Conservation (phyloP, 805 yeast genomes). For the Hyphopichia homilentoma region DNA sequence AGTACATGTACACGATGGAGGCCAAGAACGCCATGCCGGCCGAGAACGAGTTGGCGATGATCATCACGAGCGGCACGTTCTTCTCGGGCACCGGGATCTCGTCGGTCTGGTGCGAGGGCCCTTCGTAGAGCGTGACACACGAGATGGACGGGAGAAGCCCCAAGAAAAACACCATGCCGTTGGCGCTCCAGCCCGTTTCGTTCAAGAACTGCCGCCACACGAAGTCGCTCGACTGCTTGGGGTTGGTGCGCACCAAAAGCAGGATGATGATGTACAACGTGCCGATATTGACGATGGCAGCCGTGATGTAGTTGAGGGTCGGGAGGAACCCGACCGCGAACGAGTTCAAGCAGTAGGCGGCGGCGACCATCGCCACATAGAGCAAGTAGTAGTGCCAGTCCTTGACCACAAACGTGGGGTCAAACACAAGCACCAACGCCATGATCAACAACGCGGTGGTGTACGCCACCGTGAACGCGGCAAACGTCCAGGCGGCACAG, state of each 20-base stretch:
- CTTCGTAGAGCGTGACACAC: slow-evolving; percentile 29
- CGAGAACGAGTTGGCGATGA: slow-evolving; percentile 21
- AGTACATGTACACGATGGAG: slow-evolving; percentile 25
- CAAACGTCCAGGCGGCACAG: slow-evolving; percentile 22
- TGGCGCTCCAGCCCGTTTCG: slow-evolving; percentile 23
- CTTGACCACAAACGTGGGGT: slow-evolving; percentile 13
- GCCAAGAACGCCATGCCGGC: slow-evolving; percentile 26
- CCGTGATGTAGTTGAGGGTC: slow-evolving; percentile 12
- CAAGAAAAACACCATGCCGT: slow-evolving; percentile 21
- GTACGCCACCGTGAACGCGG: slow-evolving; percentile 14
- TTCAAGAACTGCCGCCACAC: slow-evolving; percentile 20
- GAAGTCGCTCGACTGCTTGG: slow-evolving; percentile 14
- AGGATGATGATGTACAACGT: slow-evolving; percentile 18
- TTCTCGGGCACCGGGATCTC: slow-evolving; percentile 26
- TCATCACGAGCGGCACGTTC: slow-evolving; percentile 30
- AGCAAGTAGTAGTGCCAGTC: slow-evolving; percentile 15
- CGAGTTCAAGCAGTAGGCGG: slow-evolving; percentile 9
- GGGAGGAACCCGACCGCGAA: slow-evolving; percentile 14
- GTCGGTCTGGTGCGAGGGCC: slow-evolving; percentile 31
- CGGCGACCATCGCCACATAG: slow-evolving; percentile 10
- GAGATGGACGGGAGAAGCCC: slow-evolving; percentile 24
- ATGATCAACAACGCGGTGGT: slow-evolving; percentile 13
- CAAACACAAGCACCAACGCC: slow-evolving; percentile 13
- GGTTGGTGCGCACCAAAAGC: slow-evolving; percentile 14
- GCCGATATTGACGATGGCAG: slow-evolving; percentile 16